Evolutionary conservation across 129 eudicot genomes (phyloP).

Genomic region (Apium graveolens): DNA sequence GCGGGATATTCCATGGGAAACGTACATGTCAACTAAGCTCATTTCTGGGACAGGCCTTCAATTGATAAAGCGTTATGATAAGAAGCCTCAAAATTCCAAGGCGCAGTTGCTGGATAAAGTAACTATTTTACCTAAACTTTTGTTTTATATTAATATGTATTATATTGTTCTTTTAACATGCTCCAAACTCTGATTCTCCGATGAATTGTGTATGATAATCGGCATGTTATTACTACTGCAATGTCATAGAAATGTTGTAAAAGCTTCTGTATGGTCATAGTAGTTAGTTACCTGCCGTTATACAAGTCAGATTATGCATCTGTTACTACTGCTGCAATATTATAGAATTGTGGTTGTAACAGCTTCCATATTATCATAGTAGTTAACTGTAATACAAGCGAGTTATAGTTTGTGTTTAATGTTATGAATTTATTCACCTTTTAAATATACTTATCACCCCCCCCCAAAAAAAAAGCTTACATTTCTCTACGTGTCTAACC

Average conservation of each 20-base stretch:
- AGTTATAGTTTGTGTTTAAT: neutral
- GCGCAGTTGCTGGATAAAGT: constrained; percentile 53
- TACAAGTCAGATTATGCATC: neutral
- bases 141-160: too few species aligned
- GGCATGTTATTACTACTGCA: neutral
- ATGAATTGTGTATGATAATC: neutral
- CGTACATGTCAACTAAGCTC: constrained; percentile 56
- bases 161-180: neutral
- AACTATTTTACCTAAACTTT: neutral
- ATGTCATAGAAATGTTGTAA: neutral
- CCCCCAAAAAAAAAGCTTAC: too few species aligned
- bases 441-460: neutral
- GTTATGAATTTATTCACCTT: neutral
- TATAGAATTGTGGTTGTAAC: neutral
- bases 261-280: neutral
- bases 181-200: neutral
- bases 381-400: neutral
- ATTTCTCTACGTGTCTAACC: neutral
- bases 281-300: neutral
- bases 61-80: constrained; percentile 52
- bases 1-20: constrained; percentile 71
- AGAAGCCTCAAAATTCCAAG: constrained; percentile 33
- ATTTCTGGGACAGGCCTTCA: constrained; percentile 53
- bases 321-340: neutral
- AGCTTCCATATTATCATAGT: neutral